Percentiles rank a stretch among this genome's conserved stretches.
Evolutionary conservation across 106 monocot species (phyloP).

Genomic region (Ottelia alismoides): DNA sequence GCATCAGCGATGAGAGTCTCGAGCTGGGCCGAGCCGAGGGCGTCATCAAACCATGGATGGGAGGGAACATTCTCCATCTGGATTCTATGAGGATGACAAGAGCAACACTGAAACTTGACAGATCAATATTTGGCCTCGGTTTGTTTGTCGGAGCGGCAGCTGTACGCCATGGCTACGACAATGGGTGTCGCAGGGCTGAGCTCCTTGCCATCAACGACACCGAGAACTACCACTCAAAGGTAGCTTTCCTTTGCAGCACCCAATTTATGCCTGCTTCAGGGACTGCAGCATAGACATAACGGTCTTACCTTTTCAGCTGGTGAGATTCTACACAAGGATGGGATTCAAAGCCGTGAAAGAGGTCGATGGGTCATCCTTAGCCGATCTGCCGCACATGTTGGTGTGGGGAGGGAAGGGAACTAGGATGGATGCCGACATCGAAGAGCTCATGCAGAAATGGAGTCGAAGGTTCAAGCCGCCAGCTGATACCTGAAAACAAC

Average conservation of each 20-base stretch:
- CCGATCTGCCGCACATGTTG: conserved; percentile 12
- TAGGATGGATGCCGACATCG: conserved; percentile 20
- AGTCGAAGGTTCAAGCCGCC: conserved; percentile 13
- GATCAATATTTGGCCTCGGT: conserved; percentile 26
- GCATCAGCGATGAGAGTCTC: not conserved
- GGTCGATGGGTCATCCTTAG: conserved; percentile 16
- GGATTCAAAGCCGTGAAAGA: conserved; percentile 18
- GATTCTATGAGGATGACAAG: conserved; percentile 20
- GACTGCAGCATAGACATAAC: too few species aligned
- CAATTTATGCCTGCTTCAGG: not conserved
- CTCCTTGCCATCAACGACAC: conserved; percentile 29
- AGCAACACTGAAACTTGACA: conserved; percentile 13
- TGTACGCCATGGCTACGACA: conserved; percentile 20
- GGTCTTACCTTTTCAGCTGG: conserved; percentile 11
- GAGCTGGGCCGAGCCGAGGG: conserved; percentile 25
- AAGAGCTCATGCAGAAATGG: conserved; percentile 20
- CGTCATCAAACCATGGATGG: conserved; percentile 12
- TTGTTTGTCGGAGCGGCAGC: conserved; percentile 24
- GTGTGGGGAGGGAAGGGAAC: conserved; percentile 29
- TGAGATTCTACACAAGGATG: conserved; percentile 26
- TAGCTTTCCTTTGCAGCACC: not conserved
- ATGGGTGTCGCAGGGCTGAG: conserved; percentile 22
- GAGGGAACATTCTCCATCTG: conserved; percentile 17
- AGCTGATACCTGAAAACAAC: too few species aligned
- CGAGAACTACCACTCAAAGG: conserved; percentile 19